Base-by-base conservation (phyloP, 2,329 filamentous ascomycete species). In the Alternaria triticimaculans region DNA sequence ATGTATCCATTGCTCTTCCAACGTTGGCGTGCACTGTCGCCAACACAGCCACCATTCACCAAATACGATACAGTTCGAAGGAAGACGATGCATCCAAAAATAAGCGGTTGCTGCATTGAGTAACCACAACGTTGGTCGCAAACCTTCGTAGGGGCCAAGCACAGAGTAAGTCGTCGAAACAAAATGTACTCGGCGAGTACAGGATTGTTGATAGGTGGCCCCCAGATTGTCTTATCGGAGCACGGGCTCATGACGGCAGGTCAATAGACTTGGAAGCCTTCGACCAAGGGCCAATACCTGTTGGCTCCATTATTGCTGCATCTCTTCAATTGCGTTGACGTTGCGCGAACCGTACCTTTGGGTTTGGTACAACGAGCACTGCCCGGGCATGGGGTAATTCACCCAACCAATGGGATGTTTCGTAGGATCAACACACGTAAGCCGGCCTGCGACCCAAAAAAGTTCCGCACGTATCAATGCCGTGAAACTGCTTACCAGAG, bases 1-100 rank as follows among this genome's bases (percentile, higher is more conserved):
- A 41, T 41, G 33, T 41, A 41, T 41, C 15, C 1, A 5, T 41
- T 41, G 2, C 15, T 10, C 1, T 2, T 1, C 33, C 1, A 0
- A 8, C 33, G 33, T 2, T 5, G 0, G 33, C 33, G 3, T 41
- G 33, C 33, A 41, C 1, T 1, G 33, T 5, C 15, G 8, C 15
- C 33, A 41, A 18, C 33, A 2, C 33, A 41, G 33, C 15, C 15
- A 2, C 0, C 5, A 23, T 23, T 4, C 4, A 23, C 21, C 21
- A 41, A 41, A n/a, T n/a, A 18, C 6, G 37, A 5, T 3, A 41
- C 37, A 3, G 6, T 0, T 11, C 9, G 8, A 41, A 6, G 15
- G 3, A 41, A 41, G 37, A 41, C 0, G 4, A 0, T 41, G 0
- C 37, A 41, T 41, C 0, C 0, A 0, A 0, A 41, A 18, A 5